Evolutionary conservation across 2,329 filamentous ascomycete species (phyloP).

Genomic region (Lachnum nothofagi): DNA sequence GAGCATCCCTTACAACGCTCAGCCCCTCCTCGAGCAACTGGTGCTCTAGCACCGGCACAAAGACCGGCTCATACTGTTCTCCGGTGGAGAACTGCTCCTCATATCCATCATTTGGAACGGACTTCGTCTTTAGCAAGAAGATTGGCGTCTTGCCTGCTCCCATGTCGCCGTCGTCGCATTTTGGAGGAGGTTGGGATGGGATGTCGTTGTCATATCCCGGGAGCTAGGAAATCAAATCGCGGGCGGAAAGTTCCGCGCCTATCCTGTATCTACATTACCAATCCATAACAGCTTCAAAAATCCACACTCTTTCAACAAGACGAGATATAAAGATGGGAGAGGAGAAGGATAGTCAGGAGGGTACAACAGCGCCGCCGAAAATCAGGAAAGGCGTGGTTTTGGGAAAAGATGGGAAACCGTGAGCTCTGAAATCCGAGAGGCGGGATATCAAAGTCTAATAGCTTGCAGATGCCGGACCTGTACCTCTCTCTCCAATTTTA

Average conservation of each 20-base stretch:
- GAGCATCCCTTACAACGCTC: constrained; percentile 44
- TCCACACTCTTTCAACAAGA: not conserved
- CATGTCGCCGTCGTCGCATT: constrained; percentile 20
- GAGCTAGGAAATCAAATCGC: not conserved
- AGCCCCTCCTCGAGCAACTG: constrained; percentile 58
- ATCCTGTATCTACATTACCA: constrained; percentile 6
- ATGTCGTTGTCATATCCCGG: too few species aligned
- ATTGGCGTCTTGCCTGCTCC: constrained; percentile 45
- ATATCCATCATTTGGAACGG: constrained; percentile 65
- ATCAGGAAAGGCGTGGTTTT: constrained; percentile 66
- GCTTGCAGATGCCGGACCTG: constrained; percentile 64
- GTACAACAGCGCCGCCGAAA: constrained; percentile 9
- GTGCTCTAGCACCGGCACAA: constrained; percentile 74
- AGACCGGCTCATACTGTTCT: constrained; percentile 55
- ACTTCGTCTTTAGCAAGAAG: constrained; percentile 73
- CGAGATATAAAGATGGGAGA: constrained; percentile 24
- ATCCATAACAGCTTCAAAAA: not conserved
- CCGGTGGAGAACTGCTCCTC: constrained; percentile 57
- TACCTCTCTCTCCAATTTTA: constrained; percentile 56
- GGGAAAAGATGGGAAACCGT: constrained; percentile 82
- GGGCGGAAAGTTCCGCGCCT: not conserved
- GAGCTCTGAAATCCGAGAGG: constrained; percentile 35
- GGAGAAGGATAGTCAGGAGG: constrained; percentile 26
- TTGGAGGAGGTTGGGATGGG: not conserved
- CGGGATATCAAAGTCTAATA: constrained; percentile 3